Percentiles rank a stretch among this genome's conserved stretches.
Evolutionary conservation across 805 yeast genomes (phyloP).

Genomic region (Candida saitoana): DNA sequence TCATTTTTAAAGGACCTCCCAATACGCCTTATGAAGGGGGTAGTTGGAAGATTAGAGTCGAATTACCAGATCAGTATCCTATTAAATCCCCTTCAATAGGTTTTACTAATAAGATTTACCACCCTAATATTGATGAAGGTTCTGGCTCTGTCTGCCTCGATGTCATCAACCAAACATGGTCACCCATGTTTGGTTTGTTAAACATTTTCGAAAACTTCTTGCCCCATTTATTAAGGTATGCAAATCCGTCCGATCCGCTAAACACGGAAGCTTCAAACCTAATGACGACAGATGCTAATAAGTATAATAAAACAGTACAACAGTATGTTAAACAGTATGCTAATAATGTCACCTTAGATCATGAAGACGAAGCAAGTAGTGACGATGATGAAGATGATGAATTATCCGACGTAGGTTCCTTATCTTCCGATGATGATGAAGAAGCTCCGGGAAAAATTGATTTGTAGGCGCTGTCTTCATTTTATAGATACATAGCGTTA

Average conservation of each 20-base stretch:
- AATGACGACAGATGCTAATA: conserved; percentile 61
- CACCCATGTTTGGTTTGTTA: conserved; percentile 90
- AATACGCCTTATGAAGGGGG: conserved; percentile 86
- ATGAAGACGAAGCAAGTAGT: conserved; percentile 23
- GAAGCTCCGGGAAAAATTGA: conserved; percentile 34
- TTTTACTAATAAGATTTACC: conserved; percentile 84
- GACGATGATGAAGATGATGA: conserved; percentile 36
- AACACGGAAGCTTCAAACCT: conserved; percentile 86
- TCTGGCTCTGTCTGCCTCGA: conserved; percentile 92
- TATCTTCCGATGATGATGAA: conserved; percentile 43
- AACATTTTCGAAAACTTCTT: conserved; percentile 90
- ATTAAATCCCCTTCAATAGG: conserved; percentile 95
- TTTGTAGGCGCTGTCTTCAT: no score
- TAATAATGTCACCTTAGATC: conserved; percentile 42
- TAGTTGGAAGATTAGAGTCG: conserved; percentile 85
- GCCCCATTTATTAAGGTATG: conserved; percentile 87
- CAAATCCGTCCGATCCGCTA: conserved; percentile 91
- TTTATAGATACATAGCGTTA: background rate
- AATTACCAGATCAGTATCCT: conserved; percentile 92
- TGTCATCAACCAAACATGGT: conserved; percentile 97
- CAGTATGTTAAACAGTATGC: conserved; percentile 68
- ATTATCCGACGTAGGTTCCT: conserved; percentile 47
- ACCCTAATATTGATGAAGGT: conserved; percentile 90
- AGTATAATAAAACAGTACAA: conserved; percentile 66
- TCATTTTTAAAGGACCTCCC: conserved; percentile 80